Percentiles rank a stretch among this genome's conserved stretches.
Conservation (phyloP, 306 rosid genomes). For the Malus sylvestris region DNA sequence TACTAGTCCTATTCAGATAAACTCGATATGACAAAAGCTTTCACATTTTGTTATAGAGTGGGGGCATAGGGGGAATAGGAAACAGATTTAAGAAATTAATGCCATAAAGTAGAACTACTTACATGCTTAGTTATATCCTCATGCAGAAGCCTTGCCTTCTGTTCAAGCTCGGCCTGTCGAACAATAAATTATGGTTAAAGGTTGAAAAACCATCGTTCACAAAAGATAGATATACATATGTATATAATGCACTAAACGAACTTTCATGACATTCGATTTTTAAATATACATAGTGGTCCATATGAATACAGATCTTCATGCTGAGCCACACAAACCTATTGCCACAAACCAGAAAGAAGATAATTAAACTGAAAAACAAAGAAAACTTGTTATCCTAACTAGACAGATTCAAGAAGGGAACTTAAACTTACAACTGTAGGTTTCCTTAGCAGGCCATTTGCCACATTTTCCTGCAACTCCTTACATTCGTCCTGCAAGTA, state of each 20-base stretch:
- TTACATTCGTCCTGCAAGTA: conserved; percentile 60
- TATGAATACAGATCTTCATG: not conserved
- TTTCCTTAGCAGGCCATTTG: conserved; percentile 30
- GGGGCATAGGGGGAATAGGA: not conserved
- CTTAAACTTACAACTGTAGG: conserved; percentile 52
- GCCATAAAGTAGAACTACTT: conserved; percentile 7
- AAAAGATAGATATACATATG: not conserved
- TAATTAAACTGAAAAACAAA: not conserved
- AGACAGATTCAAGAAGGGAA: not conserved
- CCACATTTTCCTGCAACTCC: conserved; percentile 47
- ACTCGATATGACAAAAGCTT: not conserved
- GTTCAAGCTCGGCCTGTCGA: conserved; percentile 56
- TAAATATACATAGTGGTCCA: not conserved
- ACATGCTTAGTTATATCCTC: conserved; percentile 64
- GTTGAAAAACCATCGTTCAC: not conserved
- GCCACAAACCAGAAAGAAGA: not conserved
- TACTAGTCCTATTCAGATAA: not conserved
- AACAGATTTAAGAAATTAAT: not conserved
- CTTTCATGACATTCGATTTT: not conserved
- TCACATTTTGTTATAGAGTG: not conserved
- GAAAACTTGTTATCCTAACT: not conserved
- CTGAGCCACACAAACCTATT: not conserved
- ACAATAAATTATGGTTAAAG: not conserved
- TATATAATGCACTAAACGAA: not conserved
- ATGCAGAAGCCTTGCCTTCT: conserved; percentile 53